phyloP scores from a whole-genome alignment of 495 filamentous ascomycete species.

The Aspergillus ellipticus region DNA sequence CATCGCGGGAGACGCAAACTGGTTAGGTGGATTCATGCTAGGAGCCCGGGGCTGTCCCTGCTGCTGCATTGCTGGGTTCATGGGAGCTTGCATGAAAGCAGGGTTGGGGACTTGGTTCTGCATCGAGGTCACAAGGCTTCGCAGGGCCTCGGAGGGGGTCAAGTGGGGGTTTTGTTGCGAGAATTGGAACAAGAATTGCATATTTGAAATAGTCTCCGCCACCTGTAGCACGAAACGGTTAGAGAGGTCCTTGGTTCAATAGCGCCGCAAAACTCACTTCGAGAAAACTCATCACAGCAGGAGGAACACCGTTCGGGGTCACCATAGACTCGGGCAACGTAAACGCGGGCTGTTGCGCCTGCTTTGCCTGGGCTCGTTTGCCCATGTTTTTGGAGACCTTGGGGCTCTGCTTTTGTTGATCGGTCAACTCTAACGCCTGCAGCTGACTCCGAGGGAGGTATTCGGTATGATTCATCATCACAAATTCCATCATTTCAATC shows the following conservation, averaged over 20 bases:
- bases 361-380: conserved; percentile 55
- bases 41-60: conserved; percentile 33
- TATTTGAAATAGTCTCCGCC: conserved; percentile 70
- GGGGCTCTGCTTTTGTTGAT: conserved; percentile 62
- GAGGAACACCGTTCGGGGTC: conserved; percentile 56
- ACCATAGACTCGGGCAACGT: conserved; percentile 62
- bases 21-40: conserved; percentile 33
- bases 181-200: conserved; percentile 64
- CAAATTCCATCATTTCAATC: conserved; percentile 68
- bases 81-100: conserved; percentile 25
- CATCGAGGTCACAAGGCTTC: conserved; percentile 52
- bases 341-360: conserved; percentile 43
- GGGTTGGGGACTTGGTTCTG: conserved; percentile 31
- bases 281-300: conserved; percentile 59
- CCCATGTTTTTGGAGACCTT: conserved; percentile 58
- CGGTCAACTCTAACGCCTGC: conserved; percentile 48
- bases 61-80: conserved; percentile 39
- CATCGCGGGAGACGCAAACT: conserved; percentile 52
- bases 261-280: conserved; percentile 48
- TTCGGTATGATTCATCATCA: conserved; percentile 61
- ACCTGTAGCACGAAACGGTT: conserved; percentile 45
- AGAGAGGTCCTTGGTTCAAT: not conserved
- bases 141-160: conserved; percentile 57
- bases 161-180: conserved; percentile 56
- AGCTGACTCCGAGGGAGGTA: conserved; percentile 58